Evolutionary conservation across 176 grass and related monocot species (phyloP).

Genomic region (Avena eriantha): DNA sequence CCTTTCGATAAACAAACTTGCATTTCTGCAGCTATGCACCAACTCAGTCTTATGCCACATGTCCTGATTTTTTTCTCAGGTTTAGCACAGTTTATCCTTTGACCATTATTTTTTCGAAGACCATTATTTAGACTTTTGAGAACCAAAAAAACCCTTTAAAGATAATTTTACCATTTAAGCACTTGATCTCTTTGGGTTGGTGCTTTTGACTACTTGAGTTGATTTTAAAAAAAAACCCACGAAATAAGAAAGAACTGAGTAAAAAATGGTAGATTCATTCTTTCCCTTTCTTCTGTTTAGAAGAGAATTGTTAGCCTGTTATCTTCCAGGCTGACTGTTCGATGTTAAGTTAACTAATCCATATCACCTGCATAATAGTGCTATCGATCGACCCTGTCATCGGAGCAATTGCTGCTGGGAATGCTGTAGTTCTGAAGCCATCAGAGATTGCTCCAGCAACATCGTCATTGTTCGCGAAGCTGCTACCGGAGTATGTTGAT

Average conservation of each 20-base stretch:
- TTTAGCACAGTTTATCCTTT: not conserved
- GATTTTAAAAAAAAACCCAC: not conserved
- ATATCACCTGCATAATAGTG: conserved; percentile 44
- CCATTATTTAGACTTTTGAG: not conserved
- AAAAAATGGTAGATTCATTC: not conserved
- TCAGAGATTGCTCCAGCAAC: conserved; percentile 88
- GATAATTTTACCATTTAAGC: not conserved
- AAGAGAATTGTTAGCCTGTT: not conserved
- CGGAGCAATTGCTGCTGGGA: conserved; percentile 91
- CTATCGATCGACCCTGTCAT: conserved; percentile 87
- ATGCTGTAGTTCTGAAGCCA: conserved; percentile 84
- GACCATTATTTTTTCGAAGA: not conserved
- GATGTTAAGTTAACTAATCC: not conserved
- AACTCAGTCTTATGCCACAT: not conserved
- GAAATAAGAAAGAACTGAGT: not conserved
- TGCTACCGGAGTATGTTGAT: conserved; percentile 91
- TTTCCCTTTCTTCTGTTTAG: not conserved
- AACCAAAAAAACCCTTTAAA: not conserved
- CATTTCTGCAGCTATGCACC: not conserved
- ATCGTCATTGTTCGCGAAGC: conserved; percentile 67
- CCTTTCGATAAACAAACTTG: conserved; percentile 21
- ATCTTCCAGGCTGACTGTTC: not conserved
- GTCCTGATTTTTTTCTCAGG: not conserved
- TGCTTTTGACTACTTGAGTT: conserved; percentile 3
- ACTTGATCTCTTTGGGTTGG: not conserved